Percentiles rank a stretch among this genome's conserved stretches.
These are phyloP conservation scores for Botrytis tulipae DNA, from an alignment of 2,329 filamentous ascomycete genomes.

Conservation along the genomic window DNA sequence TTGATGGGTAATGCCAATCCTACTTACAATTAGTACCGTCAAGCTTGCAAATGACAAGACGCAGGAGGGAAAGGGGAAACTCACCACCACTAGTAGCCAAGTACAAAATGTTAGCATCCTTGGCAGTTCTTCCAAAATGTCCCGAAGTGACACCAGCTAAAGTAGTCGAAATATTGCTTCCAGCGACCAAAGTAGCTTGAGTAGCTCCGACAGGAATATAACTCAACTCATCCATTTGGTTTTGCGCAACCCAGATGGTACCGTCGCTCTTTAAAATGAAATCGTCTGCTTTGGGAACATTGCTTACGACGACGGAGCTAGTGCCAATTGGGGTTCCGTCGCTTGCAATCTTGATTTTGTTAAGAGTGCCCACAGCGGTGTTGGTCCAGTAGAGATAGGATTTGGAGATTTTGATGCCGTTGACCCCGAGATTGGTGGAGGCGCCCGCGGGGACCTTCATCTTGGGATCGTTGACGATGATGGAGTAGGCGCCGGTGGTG, in stretches of 20 bases:
- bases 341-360: slow-evolving; percentile 26
- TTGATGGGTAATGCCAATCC: slow-evolving; percentile 14
- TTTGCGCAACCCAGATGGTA: slow-evolving; percentile 22
- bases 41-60: too few relatives aligned
- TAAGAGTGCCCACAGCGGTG: slow-evolving; percentile 28
- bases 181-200: slow-evolving; percentile 20
- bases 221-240: slow-evolving; percentile 23
- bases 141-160: slow-evolving; percentile 27
- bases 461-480: slow-evolving; percentile 32
- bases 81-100: slow-evolving; percentile 28
- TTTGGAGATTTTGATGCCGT: slow-evolving; percentile 35
- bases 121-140: slow-evolving; percentile 24
- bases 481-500: slow-evolving; percentile 29
- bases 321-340: slow-evolving; percentile 23
- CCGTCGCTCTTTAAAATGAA: slow-evolving; percentile 26
- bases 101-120: slow-evolving; percentile 23
- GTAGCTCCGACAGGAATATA: background rate
- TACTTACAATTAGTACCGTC: background rate
- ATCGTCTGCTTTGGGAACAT: slow-evolving; percentile 24
- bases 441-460: slow-evolving; percentile 25
- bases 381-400: slow-evolving; percentile 36
- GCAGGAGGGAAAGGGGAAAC: background rate
- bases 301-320: slow-evolving; percentile 19
- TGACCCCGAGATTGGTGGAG: slow-evolving; percentile 28
- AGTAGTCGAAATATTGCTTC: slow-evolving; percentile 19